Evolutionary conservation across 148 eudicot genomes (phyloP).

Genomic region (Mesembryanthemum crystallinum): DNA sequence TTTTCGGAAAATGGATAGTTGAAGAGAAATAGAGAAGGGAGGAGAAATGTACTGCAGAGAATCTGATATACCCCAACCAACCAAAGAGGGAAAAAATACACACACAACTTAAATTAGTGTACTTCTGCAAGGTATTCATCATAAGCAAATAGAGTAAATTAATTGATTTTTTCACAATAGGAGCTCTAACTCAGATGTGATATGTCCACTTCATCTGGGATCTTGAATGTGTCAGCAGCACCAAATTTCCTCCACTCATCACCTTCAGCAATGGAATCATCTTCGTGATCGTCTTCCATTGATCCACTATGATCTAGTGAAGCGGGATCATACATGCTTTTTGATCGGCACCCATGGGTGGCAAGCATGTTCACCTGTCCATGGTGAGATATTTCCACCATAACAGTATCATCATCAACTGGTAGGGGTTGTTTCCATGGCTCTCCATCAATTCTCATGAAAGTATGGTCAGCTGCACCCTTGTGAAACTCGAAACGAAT

Average conservation of each 20-base stretch:
- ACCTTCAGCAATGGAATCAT: conserved; percentile 43
- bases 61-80: too few species aligned
- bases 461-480: conserved; percentile 68
- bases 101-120: too few species aligned
- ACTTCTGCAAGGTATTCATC: not conserved
- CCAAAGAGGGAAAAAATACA: too few species aligned
- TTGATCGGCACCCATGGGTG: conserved; percentile 44
- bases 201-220: conserved; percentile 76
- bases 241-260: conserved; percentile 86
- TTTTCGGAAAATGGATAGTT: too few species aligned
- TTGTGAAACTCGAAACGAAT: conserved; percentile 78
- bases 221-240: conserved; percentile 78
- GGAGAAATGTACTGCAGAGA: too few species aligned
- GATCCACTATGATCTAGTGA: conserved; percentile 22
- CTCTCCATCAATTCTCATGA: conserved; percentile 95
- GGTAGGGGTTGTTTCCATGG: conserved; percentile 98
- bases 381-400: conserved; percentile 74
- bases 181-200: conserved; percentile 56
- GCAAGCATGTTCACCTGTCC: conserved; percentile 98
- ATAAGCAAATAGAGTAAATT: not conserved
- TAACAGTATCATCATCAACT: conserved; percentile 65
- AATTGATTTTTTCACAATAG: not conserved
- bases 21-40: too few species aligned
- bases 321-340: conserved; percentile 52
- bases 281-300: conserved; percentile 45